Evolutionary conservation across 2,329 filamentous ascomycete species (phyloP).

Genomic region (Talaromyces sp.): DNA sequence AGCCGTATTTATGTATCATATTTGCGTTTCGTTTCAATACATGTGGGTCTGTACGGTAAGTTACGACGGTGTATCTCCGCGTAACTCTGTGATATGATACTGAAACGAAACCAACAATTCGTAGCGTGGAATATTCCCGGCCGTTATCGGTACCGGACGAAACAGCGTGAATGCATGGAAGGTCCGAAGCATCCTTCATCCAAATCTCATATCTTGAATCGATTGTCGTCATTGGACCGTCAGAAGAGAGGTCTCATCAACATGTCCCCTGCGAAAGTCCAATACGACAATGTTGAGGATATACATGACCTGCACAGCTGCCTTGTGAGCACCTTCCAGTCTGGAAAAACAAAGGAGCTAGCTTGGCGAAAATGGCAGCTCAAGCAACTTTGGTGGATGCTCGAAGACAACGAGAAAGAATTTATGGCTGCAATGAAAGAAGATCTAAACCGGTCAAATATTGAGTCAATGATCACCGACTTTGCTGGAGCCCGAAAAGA

Average conservation of each 20-base stretch:
- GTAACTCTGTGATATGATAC: background rate
- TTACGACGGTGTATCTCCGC: fast-evolving
- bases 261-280: background rate
- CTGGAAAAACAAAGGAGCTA: slow-evolving; percentile 37
- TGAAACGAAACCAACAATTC: background rate
- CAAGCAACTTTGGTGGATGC: slow-evolving; percentile 44
- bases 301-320: background rate
- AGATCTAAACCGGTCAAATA: slow-evolving; percentile 38
- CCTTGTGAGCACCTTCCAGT: slow-evolving; percentile 27
- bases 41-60: background rate
- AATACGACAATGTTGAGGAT: background rate
- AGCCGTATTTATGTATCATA: slow-evolving; percentile 2
- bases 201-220: background rate
- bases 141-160: background rate
- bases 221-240: background rate
- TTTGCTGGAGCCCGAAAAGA: slow-evolving; percentile 35
- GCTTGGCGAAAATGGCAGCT: slow-evolving; percentile 46
- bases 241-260: background rate
- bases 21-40: background rate
- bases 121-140: background rate
- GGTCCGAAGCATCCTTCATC: background rate
- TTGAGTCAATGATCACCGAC: slow-evolving; percentile 38
- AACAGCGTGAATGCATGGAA: background rate
- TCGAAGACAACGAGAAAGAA: slow-evolving; percentile 40
- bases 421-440: slow-evolving; percentile 35